phyloP scores from a whole-genome alignment of 345 rosid genomes.

The Murraya paniculata region DNA sequence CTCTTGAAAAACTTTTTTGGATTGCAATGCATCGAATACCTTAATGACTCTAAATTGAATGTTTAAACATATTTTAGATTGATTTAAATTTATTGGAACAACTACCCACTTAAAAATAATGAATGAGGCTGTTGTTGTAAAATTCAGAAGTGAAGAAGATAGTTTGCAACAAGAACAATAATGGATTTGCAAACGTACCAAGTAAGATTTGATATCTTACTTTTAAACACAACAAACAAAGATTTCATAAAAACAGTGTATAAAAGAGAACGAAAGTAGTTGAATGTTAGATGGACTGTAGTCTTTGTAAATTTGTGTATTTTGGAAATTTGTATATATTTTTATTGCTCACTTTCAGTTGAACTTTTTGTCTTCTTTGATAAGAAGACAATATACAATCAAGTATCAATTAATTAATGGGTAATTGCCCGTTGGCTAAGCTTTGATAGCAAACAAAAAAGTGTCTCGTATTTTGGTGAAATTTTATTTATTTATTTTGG shows the following conservation, averaged over 20 bases:
- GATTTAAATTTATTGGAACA: neutral
- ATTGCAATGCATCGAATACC: neutral
- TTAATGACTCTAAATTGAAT: neutral
- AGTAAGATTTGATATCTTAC: neutral
- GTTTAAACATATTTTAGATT: neutral
- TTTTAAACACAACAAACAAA: neutral
- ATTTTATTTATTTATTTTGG: neutral
- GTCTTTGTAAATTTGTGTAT: slow-evolving; percentile 16
- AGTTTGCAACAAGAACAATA: neutral
- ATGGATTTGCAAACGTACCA: slow-evolving; percentile 1
- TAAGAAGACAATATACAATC: slow-evolving; percentile 18
- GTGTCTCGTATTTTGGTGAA: slow-evolving; percentile 20
- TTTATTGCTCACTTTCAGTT: slow-evolving; percentile 4
- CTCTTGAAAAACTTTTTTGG: neutral
- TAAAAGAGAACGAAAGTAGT: neutral
- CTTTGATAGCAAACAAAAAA: neutral
- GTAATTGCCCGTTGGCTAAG: neutral
- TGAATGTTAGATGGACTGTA: slow-evolving; percentile 30
- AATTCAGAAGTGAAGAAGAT: neutral
- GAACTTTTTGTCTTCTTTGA: slow-evolving; percentile 16
- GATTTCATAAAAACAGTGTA: slow-evolving; percentile 7
- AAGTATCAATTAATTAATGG: neutral
- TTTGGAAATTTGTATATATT: slow-evolving; percentile 8
- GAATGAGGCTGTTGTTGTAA: neutral
- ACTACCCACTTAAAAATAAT: neutral